Conservation (phyloP, 345 rosid species). For the Populus alba region DNA sequence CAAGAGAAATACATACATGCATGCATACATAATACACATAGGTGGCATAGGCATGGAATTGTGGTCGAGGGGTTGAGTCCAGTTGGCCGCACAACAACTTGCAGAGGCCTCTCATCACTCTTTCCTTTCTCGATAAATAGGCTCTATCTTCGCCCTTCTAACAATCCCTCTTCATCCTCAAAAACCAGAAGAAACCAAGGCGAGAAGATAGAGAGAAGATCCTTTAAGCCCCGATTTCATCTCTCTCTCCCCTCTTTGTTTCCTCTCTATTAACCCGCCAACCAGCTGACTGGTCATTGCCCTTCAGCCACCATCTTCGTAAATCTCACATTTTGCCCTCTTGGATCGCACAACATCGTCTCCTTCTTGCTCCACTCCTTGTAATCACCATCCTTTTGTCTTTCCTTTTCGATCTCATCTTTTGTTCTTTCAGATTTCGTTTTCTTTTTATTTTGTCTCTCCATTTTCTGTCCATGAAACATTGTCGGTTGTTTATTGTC, state of each 20-base stretch:
- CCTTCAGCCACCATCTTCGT: background rate
- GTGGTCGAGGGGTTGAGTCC: too few relatives aligned
- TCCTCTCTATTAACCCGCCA: background rate
- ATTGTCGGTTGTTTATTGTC: background rate
- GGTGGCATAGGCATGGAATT: background rate
- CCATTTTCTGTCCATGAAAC: background rate
- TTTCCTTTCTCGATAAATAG: background rate
- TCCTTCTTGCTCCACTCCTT: background rate
- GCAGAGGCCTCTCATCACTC: background rate
- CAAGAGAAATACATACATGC: background rate
- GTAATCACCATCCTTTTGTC: background rate
- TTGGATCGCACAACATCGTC: background rate
- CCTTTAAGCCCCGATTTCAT: background rate
- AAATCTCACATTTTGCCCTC: background rate
- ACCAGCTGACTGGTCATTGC: background rate
- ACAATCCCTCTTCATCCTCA: background rate
- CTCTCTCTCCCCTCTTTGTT: background rate
- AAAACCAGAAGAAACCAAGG: background rate
- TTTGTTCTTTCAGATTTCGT: background rate
- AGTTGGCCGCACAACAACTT: background rate
- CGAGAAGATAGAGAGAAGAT: background rate
- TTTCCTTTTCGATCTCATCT: background rate
- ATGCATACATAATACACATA: background rate
- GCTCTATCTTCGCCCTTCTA: background rate
- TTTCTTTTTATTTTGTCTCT: background rate